Evolutionary conservation across 192 early-diverging fungal species (phyloP).

Genomic region (Coemansia sp.): DNA sequence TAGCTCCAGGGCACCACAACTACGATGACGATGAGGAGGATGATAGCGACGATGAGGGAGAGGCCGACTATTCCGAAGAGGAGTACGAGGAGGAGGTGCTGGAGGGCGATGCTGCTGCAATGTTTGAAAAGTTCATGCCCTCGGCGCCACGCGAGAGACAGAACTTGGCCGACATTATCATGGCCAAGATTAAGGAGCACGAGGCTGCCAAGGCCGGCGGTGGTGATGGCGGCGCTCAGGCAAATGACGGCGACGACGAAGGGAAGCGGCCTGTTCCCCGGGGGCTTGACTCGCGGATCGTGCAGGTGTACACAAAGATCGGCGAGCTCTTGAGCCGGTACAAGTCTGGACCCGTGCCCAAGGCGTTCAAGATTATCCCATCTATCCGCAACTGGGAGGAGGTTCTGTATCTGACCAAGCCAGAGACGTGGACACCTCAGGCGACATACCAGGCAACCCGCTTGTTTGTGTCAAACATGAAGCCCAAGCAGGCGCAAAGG

Average conservation of each 20-base stretch:
- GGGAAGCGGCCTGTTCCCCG: slow-evolving; percentile 30
- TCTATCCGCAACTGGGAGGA: slow-evolving; percentile 97
- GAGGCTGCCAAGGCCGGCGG: slow-evolving; percentile 47
- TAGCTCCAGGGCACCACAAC: neutral
- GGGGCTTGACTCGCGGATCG: slow-evolving; percentile 82
- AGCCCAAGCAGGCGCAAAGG: slow-evolving; percentile 87
- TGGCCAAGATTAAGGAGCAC: slow-evolving; percentile 89
- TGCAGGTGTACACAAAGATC: slow-evolving; percentile 89
- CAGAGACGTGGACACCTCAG: slow-evolving; percentile 94
- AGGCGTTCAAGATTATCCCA: slow-evolving; percentile 99
- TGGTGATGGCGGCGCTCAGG: neutral
- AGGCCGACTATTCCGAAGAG: slow-evolving; percentile 70
- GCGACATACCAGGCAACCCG: slow-evolving; percentile 94
- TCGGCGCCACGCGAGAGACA: slow-evolving; percentile 78
- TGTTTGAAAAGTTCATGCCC: slow-evolving; percentile 92
- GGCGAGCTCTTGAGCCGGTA: slow-evolving; percentile 87
- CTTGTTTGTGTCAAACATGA: slow-evolving; percentile 97
- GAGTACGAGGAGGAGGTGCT: slow-evolving; percentile 71
- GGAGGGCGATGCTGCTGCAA: slow-evolving; percentile 76
- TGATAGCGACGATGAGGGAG: slow-evolving; percentile 57
- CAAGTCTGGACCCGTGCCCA: slow-evolving; percentile 92
- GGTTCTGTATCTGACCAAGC: slow-evolving; percentile 87
- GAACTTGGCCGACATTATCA: slow-evolving; percentile 95
- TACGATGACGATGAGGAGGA: slow-evolving; percentile 11
- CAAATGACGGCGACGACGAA: slow-evolving; percentile 6